A percentile compares a stretch with the other conserved stretches of the same genome.
Evolutionary conservation across 1,139 yeast genomes (phyloP).

Genomic region (Kurtzmaniella quercitrusa): DNA sequence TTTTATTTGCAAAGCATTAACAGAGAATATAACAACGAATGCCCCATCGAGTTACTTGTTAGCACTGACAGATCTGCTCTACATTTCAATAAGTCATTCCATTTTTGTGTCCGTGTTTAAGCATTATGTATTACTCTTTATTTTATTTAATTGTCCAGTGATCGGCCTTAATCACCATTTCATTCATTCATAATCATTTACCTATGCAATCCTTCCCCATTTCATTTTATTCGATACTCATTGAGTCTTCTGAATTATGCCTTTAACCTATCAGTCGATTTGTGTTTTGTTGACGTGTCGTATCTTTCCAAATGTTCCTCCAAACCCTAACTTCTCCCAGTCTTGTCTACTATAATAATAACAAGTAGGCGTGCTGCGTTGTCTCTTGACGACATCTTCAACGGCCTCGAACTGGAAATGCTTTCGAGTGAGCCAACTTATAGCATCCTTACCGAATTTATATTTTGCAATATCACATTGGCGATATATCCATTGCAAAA

Average conservation of each 20-base stretch:
- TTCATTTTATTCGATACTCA: too few species aligned
- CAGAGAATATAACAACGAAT: too few species aligned
- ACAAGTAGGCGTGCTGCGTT: conserved; percentile 25
- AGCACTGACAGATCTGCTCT: too few species aligned
- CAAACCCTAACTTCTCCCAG: conserved; percentile 39
- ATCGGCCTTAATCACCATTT: too few species aligned
- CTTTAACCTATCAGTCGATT: background rate
- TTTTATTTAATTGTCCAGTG: too few species aligned
- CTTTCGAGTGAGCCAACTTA: conserved; percentile 19
- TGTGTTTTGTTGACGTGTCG: background rate
- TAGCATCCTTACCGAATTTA: conserved; percentile 31
- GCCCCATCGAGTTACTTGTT: too few species aligned
- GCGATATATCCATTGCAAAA: conserved; percentile 48
- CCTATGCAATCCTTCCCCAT: conserved; percentile 23
- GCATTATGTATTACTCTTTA: too few species aligned
- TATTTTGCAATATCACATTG: conserved; percentile 46
- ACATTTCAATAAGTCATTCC: too few species aligned
- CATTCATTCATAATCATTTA: conserved; percentile 11
- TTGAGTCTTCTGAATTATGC: too few species aligned
- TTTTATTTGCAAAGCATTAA: too few species aligned
- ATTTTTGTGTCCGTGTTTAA: too few species aligned
- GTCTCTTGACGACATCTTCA: conserved; percentile 18
- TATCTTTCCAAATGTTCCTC: conserved; percentile 9
- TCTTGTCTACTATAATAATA: conserved; percentile 29
- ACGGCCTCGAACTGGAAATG: conserved; percentile 20